Percentiles rank a stretch among this genome's conserved stretches.
Evolutionary conservation across 768 basidiomycete genomes (phyloP).

Genomic region (Xanthoconium purpureum): DNA sequence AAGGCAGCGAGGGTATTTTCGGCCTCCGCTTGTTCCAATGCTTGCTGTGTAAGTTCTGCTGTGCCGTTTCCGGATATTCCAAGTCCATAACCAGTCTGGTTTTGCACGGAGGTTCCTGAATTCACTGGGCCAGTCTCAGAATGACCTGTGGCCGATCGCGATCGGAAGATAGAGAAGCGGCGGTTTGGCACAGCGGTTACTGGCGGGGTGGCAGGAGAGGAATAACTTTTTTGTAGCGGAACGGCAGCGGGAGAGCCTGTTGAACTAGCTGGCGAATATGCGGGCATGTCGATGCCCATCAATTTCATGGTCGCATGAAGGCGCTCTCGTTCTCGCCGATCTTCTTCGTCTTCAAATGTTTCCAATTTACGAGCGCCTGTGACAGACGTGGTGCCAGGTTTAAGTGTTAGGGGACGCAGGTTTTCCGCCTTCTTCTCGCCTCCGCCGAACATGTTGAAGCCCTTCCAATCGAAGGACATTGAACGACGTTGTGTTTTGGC

Average conservation of each 20-base stretch:
- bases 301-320: constrained; percentile 89
- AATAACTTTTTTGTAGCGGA: constrained; percentile 39
- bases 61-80: constrained; percentile 26
- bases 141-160: constrained; percentile 40
- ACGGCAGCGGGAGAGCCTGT: constrained; percentile 30
- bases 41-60: constrained; percentile 65
- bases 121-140: constrained; percentile 50
- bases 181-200: constrained; percentile 30
- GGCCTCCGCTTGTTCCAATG: constrained; percentile 75
- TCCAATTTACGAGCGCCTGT: constrained; percentile 76
- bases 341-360: constrained; percentile 90
- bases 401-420: constrained; percentile 71
- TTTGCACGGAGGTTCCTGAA: constrained; percentile 41
- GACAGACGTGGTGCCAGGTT: constrained; percentile 55
- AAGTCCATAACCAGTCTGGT: constrained; percentile 31
- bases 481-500: constrained; percentile 63
- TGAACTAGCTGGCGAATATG: constrained; percentile 37
- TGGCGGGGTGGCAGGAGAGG: constrained; percentile 35
- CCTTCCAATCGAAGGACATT: constrained; percentile 81
- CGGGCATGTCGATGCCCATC: constrained; percentile 81
- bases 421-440: constrained; percentile 63
- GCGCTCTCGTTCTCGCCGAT: constrained; percentile 80
- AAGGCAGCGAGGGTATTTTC: constrained; percentile 72
- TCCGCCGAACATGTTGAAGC: constrained; percentile 63
- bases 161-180: constrained; percentile 73